Conservation (phyloP, 2,329 filamentous ascomycete species). For the Acarospora socialis region DNA sequence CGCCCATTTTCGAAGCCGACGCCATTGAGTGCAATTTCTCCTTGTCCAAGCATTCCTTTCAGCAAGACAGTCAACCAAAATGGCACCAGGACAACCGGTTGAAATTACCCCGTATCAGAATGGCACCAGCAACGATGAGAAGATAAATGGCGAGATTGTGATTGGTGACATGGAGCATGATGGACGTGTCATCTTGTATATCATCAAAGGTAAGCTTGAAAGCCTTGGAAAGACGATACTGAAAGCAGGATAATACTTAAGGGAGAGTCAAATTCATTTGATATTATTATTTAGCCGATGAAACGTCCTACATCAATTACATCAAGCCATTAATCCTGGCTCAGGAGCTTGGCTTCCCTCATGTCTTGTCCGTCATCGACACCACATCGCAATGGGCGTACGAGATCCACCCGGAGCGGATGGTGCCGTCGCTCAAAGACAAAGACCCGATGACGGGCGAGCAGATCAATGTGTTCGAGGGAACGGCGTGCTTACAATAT, state of each 20-base stretch:
- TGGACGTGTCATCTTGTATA: constrained; percentile 17
- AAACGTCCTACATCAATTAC: constrained; percentile 27
- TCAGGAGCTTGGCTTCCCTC: constrained; percentile 20
- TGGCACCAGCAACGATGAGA: neutral
- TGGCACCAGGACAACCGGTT: no score
- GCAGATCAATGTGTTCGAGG: constrained; percentile 23
- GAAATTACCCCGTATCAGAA: no score
- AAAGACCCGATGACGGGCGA: constrained; percentile 18
- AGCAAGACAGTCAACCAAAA: no score
- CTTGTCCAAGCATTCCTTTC: no score
- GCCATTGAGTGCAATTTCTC: no score
- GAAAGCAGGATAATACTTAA: neutral
- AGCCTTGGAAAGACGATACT: neutral
- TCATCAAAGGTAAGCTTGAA: constrained; percentile 17
- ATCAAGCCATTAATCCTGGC: constrained; percentile 27
- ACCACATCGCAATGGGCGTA: constrained; percentile 22
- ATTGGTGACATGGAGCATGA: constrained; percentile 15
- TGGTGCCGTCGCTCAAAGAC: constrained; percentile 24
- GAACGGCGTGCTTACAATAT: constrained; percentile 26
- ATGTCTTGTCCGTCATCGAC: constrained; percentile 23
- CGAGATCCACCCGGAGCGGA: constrained; percentile 23
- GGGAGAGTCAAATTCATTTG: no score
- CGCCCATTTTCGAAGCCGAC: no score
- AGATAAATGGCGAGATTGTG: constrained; percentile 8
- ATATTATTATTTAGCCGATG: constrained; percentile 18